Base-by-base conservation (phyloP, 371 early-diverging fungal genomes). In the Circinella minor region DNA sequence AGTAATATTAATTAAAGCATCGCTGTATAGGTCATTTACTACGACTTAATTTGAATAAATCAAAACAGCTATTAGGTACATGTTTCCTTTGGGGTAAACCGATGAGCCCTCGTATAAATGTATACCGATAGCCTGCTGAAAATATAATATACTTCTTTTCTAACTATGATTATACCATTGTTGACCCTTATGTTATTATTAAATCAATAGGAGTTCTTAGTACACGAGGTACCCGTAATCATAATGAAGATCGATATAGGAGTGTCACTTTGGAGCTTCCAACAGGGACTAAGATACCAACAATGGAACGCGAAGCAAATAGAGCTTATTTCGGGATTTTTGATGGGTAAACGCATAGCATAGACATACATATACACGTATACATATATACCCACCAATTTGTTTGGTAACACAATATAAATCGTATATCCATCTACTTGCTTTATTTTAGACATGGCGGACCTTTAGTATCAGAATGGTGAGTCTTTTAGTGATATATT, bases 311-410 rank as follows among this genome's bases (percentile, higher is more conserved):
- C 38, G 80, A 82, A 27, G 74, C 79, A 0, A 73, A 76, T 59
- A 66, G 80, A 39, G 80, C 77, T 20, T 87, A 87, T 69, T 73
- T 87, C 74, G 87, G 84, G 61, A 70, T 87, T 6, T 87, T 85
- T 73, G 87, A 87, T 63, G 87, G 87, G 87, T 85, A 77, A 69
- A 70, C 36, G 49, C 47, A 36, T 55, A 27, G 51, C 27, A 27
- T 27, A 27, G 27, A 27, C 27, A 27, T 27, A 27, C 2, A 27
- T 27, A 27, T 2, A 27, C 27, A 27, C 27, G 27, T 2, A 27
- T 27, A 27, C 27, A 27, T 27, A 27, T 27, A 27, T 27, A 27
- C 27, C 27, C 27, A 27, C 27, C 27, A 27, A 27, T 27, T 27
- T 27, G 27, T 27, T 27, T 27, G 27, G 27, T 27, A 27, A 27